Evolutionary conservation across 805 yeast genomes (phyloP).

Genomic region (Teunomyces tritomae): DNA sequence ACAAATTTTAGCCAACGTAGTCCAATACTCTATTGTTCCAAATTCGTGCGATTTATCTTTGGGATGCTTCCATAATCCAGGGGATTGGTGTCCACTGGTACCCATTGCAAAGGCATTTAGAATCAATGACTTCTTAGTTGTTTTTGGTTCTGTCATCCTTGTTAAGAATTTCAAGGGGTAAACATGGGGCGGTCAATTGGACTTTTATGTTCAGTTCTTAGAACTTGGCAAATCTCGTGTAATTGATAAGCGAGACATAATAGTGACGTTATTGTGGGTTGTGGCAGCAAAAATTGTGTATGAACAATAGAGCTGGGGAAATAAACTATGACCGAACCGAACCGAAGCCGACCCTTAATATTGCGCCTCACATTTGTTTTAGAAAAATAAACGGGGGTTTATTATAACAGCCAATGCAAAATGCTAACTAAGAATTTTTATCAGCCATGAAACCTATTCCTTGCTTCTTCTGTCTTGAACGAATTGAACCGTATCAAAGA

Average conservation of each 20-base stretch:
- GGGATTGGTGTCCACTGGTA: slow-evolving; percentile 2
- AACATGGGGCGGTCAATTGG: neutral
- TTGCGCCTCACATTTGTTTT: neutral
- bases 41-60: slow-evolving; percentile 1
- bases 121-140: neutral
- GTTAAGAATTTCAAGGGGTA: neutral
- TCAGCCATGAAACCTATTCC: too few relatives aligned
- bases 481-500: slow-evolving; percentile 3
- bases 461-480: slow-evolving; percentile 5
- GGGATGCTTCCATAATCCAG: slow-evolving; percentile 6
- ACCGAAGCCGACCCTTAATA: neutral
- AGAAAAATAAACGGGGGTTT: neutral
- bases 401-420: neutral
- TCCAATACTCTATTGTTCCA: slow-evolving; percentile 5
- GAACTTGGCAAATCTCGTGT: neutral
- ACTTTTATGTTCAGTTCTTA: neutral
- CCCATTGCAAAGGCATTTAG: slow-evolving; percentile 6
- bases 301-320: neutral
- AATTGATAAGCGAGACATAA: neutral
- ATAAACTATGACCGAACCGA: neutral
- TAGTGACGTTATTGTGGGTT: slow-evolving; percentile 2
- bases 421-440: neutral
- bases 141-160: neutral
- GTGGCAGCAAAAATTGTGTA: slow-evolving; percentile 1
- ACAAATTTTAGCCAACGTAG: slow-evolving; percentile 2